Conservation (phyloP, 75 land plant species). For the Pinus taeda region DNA sequence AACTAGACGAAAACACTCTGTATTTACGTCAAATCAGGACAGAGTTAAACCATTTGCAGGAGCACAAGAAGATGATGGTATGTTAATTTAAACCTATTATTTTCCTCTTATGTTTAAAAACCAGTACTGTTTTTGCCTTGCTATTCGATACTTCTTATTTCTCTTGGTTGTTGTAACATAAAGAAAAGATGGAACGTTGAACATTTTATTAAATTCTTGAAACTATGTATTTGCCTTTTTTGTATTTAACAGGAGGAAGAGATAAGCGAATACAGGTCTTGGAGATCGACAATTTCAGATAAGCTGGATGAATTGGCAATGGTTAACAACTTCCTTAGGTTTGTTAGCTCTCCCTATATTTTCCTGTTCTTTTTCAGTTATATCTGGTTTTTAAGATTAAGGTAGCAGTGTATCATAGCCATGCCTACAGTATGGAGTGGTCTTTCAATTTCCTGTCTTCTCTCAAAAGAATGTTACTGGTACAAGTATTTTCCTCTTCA, state of each 20-base stretch:
- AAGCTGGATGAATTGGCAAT: neutral
- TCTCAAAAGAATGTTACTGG: no score
- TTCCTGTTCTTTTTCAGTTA: slow-evolving; percentile 4
- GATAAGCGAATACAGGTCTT: neutral
- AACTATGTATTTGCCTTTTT: neutral
- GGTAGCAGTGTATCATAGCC: no score
- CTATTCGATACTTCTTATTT: no score
- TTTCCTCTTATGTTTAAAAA: neutral
- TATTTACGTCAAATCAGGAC: slow-evolving; percentile 24
- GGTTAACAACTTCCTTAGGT: slow-evolving; percentile 9
- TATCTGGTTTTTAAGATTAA: neutral
- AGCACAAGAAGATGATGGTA: slow-evolving; percentile 40
- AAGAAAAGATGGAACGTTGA: no score
- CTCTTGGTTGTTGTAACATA: no score
- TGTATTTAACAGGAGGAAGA: slow-evolving; percentile 3
- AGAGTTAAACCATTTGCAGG: slow-evolving; percentile 33
- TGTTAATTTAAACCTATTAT: neutral
- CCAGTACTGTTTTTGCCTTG: no score
- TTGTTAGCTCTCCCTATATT: neutral
- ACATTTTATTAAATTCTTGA: neutral
- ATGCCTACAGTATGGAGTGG: no score
- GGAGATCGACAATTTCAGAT: slow-evolving; percentile 3
- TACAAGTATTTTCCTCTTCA: no score
- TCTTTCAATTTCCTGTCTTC: no score
- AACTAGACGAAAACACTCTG: slow-evolving; percentile 28